Conservation (phyloP, 805 yeast genomes). For the Alloascoidea africana region DNA sequence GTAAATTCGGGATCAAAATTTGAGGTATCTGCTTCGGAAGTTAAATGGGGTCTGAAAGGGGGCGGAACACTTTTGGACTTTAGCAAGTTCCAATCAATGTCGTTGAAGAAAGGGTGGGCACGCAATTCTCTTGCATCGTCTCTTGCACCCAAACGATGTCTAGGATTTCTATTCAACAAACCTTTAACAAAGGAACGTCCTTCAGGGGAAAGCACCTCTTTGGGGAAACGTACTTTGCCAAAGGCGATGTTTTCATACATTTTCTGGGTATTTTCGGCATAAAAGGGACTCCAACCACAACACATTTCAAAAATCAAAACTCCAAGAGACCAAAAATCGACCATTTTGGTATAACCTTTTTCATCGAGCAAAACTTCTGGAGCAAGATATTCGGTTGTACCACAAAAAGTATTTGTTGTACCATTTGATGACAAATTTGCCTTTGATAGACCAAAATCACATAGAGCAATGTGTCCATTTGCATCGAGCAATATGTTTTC, state of each 20-base stretch:
- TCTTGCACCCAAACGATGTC: conserved; percentile 81
- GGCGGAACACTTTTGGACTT: conserved; percentile 79
- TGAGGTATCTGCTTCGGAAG: conserved; percentile 86
- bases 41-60: conserved; percentile 88
- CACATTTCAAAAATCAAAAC: conserved; percentile 97
- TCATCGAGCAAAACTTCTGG: conserved; percentile 95
- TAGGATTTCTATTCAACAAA: conserved; percentile 85
- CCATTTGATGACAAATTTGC: conserved; percentile 73
- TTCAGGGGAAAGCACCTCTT: conserved; percentile 83
- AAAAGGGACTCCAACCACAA: conserved; percentile 99
- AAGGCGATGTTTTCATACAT: conserved; percentile 98
- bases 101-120: conserved; percentile 84
- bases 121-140: conserved; percentile 88
- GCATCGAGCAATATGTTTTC: conserved; percentile 93
- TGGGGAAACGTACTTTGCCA: conserved; percentile 95
- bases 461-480: conserved; percentile 91
- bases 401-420: conserved; percentile 94
- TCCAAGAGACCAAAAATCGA: conserved; percentile 97
- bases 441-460: conserved; percentile 94
- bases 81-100: conserved; percentile 79
- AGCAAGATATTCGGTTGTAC: conserved; percentile 95
- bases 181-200: conserved; percentile 96
- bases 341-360: conserved; percentile 96
- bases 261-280: conserved; percentile 94
- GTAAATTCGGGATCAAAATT: conserved; percentile 98